Base-by-base conservation (phyloP, 441 rosid genomes). In the Gossypium aridum region DNA sequence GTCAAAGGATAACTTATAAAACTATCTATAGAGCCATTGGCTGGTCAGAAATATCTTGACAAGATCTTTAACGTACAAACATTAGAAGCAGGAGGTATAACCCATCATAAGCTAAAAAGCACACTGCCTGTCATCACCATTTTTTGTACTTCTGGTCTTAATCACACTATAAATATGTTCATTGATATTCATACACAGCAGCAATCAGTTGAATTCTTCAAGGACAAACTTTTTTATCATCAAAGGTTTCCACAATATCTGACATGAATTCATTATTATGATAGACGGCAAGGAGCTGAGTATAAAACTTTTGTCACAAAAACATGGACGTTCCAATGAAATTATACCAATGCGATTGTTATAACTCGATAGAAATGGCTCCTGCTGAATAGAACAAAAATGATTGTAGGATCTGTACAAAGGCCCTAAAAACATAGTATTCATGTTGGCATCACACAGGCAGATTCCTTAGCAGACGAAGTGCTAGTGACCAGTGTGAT, bases 401-500 rank as follows among this genome's bases (percentile, higher is more conserved):
- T 57, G 55, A 57, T 59, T 37, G 57, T 3, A 22, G 17, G 19
- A 57, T 37, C 56, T 57, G 22, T 39, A 34, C 14, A 12, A 34
- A 7, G 14, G 64, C 34, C 74, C 2, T 0, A 7, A 56, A 34
- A 34, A 56, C 7, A 31, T 12, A 56, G 20, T 19, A 13, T 6
- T 19, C 19, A 4, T 12, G n/a, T 57, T 34, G 37, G 16, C 61
- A 17, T 80, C 77, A 85, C 54, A 85, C 78, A 0, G 96, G 93
- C 10, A 92, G 79, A 57, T 73, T 73, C 85, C 94, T 84, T 39
- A 88, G 88, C 79, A 93, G 76, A 71, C 85, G 83, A 74, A 94
- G 85, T 10, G 98, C 97, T 75, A 57, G 80, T 25, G 82, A 59
- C 97, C 97, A 92, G n/a, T 88, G 90, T 3, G 94, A 87, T 76